Base-by-base conservation (phyloP, 257 asterid species). In the Agastache rugosa region DNA sequence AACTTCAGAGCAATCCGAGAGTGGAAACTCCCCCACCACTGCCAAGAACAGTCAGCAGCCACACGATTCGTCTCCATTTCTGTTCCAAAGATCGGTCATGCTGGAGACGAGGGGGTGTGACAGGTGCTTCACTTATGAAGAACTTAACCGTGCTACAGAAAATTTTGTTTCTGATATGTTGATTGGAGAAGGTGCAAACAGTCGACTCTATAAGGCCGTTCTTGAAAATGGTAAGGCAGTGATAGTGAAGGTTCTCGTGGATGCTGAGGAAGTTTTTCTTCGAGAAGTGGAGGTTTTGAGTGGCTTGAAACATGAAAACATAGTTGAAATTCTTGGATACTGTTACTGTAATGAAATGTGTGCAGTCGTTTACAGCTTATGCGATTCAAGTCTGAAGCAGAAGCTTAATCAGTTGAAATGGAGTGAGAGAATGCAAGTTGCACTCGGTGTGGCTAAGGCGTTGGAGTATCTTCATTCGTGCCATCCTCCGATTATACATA, bases 391-490 rank as follows among this genome's bases (percentile, higher is more conserved):
- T 77, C 60, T 90, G 83, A 84, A 76, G 85, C 87, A 60, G 42
- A 90, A 69, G 72, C 87, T 88, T 10, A 76, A 72, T 34, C 83
- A 76, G 79, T 83, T 88, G 75, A 76, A 71, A 1, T 92, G 97
- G 97, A 69, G 70, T 50, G 91, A 89, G 70, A 85, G 97, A 81
- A 83, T 88, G 89, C 79, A 75, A 41, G 41, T 90, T 58, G 96
- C 96, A 2, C 20, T 92, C 76, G 90, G 91, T 37, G 84, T 90
- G 67, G 96, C 93, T 2, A 88, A 82, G 86, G 95, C 92, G 11
- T 81, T 92, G 55, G 93, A 83, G 45, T 82, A 83, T 76, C 90
- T 92, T 61, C 97, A 92, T 80, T 88, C 91, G 62, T 79, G 76
- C 67, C 67, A 83, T 67, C 96, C 96, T 75, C 92, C 91, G 17